Percentiles rank a stretch among this genome's conserved stretches.
These are phyloP conservation scores for Eustoma russellianum DNA, from an alignment of 257 asterid species.

Conservation along the genomic window DNA sequence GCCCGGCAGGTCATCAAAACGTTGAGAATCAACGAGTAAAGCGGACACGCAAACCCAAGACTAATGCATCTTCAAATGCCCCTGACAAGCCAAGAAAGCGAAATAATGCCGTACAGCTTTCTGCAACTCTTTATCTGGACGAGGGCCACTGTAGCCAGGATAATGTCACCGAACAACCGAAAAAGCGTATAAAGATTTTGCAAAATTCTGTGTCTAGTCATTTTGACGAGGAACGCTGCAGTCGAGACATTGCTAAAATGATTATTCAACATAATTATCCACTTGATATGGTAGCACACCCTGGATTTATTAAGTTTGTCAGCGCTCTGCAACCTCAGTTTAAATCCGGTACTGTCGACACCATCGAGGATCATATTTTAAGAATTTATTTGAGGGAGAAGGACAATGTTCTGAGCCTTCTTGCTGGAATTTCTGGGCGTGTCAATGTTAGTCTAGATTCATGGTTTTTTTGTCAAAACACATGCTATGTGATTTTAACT, in stretches of 20 bases:
- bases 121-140: constrained; percentile 17
- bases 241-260: constrained; percentile 57
- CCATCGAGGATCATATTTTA: constrained; percentile 43
- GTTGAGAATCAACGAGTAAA: constrained; percentile 29
- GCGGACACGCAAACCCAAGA: constrained; percentile 20
- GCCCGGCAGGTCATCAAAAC: constrained; percentile 42
- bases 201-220: constrained; percentile 22
- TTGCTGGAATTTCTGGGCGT: constrained; percentile 54
- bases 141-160: constrained; percentile 34
- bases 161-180: constrained; percentile 44
- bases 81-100: constrained; percentile 55
- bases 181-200: constrained; percentile 50
- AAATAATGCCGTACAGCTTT: constrained; percentile 37
- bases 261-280: constrained; percentile 74
- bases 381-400: constrained; percentile 48
- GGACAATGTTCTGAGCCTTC: constrained; percentile 45
- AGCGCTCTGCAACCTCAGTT: constrained; percentile 56
- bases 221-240: constrained; percentile 34
- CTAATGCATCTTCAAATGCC: constrained; percentile 31
- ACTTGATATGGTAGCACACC: constrained; percentile 55
- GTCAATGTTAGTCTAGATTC: constrained; percentile 57
- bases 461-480: constrained; percentile 49
- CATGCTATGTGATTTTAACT: constrained; percentile 40
- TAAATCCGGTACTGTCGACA: constrained; percentile 21
- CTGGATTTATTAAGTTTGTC: constrained; percentile 54